Percentiles rank a stretch among this genome's conserved stretches.
These are phyloP conservation scores for Cytospora chrysosperma DNA, from an alignment of 2,329 filamentous ascomycete genomes.

Conservation along the genomic window DNA sequence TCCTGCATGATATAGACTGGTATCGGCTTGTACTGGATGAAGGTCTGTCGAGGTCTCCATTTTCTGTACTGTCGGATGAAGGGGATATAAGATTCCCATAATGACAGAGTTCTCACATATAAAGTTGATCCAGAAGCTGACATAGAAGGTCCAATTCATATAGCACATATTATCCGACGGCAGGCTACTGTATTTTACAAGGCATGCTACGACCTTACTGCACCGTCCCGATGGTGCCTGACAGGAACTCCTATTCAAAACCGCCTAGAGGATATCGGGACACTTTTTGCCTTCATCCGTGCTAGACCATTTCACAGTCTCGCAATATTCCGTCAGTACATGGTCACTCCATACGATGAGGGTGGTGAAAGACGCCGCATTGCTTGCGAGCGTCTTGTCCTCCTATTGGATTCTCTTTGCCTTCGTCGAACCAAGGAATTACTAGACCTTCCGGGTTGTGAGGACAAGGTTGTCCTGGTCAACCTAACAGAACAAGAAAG, in stretches of 20 bases:
- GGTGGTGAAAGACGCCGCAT: slow-evolving; percentile 21
- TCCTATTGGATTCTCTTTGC: slow-evolving; percentile 40
- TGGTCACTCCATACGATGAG: slow-evolving; percentile 41
- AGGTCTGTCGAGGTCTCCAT: slow-evolving; percentile 34
- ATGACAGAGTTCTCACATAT: background rate
- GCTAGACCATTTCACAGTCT: slow-evolving; percentile 42
- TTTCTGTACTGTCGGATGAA: too few relatives aligned
- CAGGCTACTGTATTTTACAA: slow-evolving; percentile 44
- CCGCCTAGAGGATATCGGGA: slow-evolving; percentile 49
- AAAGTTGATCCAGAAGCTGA: background rate
- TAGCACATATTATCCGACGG: slow-evolving; percentile 53
- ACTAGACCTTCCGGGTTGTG: slow-evolving; percentile 27
- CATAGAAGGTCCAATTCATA: too few relatives aligned
- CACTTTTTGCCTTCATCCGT: slow-evolving; percentile 49
- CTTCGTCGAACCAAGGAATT: slow-evolving; percentile 43
- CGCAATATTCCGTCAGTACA: slow-evolving; percentile 42
- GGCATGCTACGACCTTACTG: slow-evolving; percentile 41
- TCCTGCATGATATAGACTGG: slow-evolving; percentile 40
- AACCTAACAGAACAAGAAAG: slow-evolving; percentile 34
- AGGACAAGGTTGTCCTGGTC: slow-evolving; percentile 28
- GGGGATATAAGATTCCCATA: background rate
- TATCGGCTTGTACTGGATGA: slow-evolving; percentile 45
- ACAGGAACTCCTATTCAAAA: slow-evolving; percentile 57
- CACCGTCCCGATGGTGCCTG: slow-evolving; percentile 51
- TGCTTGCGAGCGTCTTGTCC: slow-evolving; percentile 33